Evolutionary conservation across 2,329 filamentous ascomycete species (phyloP), one percentile per base, ranked within the genome.

Genomic region (Beauveria sp.): DNA sequence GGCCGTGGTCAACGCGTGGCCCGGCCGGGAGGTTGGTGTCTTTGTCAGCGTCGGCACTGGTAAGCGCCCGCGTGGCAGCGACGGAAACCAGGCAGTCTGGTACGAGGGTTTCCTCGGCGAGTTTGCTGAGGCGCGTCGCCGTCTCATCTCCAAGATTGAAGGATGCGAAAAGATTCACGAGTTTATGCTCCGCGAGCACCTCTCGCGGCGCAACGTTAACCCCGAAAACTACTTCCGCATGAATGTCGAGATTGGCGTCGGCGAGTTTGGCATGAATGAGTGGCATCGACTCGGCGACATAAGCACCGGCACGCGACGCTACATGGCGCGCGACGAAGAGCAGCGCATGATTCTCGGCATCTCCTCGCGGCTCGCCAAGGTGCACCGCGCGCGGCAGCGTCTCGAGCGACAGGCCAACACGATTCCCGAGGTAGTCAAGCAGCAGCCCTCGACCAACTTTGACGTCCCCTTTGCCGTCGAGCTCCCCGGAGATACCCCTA

Each of bases 251-350:
- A 87, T 96, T 18, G 94, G 93, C 1, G 92, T 97, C 3, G 92
- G 93, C 58, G 94, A 97, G 70, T 97, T 97, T 72, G 93, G 90
- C 56, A 97, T 99, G 92, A 99, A 97, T 71, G 94, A 97, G 72
- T 99, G 94, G 94, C 85, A 91, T 68, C 85, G 92, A 3, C 78
- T 97, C n/a, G 88, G 90, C 28, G 93, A 97, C 57, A 97, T 99
- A 75, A 96, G 91, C 77, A 97, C 91, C 16, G 88, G 88, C 70
- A 99, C 94, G 0, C 84, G 90, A 66, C 85, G 88, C 64, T 99
- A 97, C 71, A 83, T 99, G 58, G 78, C 81, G 8, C 87, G 87
- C 63, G 80, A 83, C 12, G 85, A 86, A 0, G 88, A 96, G 62
- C 90, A 96, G 71, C 82, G 78, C 66, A 90, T 91, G 82, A 90